Percentiles rank a stretch among this genome's conserved stretches.
Evolutionary conservation across 2,329 filamentous ascomycete genomes (phyloP).

Genomic region (Emergomyces pasteurianus): DNA sequence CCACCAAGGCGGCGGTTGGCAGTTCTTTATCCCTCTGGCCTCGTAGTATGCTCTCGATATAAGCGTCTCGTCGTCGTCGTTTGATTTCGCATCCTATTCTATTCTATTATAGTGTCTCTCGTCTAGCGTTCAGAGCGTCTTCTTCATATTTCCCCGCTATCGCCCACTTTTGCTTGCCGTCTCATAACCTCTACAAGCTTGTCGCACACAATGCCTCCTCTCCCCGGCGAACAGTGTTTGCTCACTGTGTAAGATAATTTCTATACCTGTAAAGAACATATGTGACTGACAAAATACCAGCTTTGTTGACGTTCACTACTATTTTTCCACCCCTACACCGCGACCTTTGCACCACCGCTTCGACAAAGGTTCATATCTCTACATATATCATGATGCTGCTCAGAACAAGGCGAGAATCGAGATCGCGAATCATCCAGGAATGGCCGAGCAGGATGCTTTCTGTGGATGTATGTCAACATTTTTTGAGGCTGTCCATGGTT

Average conservation of each 20-base stretch:
- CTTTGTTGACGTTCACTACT: conserved; percentile 54
- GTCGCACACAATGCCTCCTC: conserved; percentile 30
- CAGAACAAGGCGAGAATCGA: conserved; percentile 46
- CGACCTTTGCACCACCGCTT: conserved; percentile 51
- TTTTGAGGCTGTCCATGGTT: background rate
- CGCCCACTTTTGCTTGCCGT: background rate
- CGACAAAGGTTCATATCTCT: conserved; percentile 53
- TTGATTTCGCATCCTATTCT: background rate
- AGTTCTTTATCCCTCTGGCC: background rate
- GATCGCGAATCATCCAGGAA: conserved; percentile 52
- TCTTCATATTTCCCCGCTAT: background rate
- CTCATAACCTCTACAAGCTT: background rate
- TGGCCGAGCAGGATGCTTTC: conserved; percentile 53
- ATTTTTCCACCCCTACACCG: conserved; percentile 44
- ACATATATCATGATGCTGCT: conserved; percentile 47
- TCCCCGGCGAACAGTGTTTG: conserved; percentile 35
- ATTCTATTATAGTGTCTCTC: background rate
- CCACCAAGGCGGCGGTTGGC: background rate
- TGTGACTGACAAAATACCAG: conserved; percentile 25
- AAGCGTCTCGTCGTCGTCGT: background rate
- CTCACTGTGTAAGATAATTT: conserved; percentile 33
- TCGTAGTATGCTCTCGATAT: background rate
- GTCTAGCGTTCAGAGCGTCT: background rate
- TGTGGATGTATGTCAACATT: conserved; percentile 38
- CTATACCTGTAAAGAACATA: background rate